Evolutionary conservation across 148 eudicot genomes (phyloP).

Genomic region (Chenopodium quinoa): DNA sequence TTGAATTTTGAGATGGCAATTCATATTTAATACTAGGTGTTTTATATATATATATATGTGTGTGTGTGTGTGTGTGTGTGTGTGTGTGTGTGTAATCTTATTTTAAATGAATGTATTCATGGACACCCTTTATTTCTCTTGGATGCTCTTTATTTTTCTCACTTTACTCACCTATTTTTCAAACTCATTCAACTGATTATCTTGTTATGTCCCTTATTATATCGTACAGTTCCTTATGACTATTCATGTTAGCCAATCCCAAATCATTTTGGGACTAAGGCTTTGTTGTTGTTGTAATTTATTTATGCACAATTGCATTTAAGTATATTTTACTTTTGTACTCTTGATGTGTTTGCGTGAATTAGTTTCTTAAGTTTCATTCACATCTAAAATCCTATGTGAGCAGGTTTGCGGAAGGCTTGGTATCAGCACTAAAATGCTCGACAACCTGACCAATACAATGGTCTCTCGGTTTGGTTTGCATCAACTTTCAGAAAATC

Average conservation of each 20-base stretch:
- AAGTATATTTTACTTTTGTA: neutral
- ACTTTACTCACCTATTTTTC: too few species aligned
- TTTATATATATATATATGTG: too few species aligned
- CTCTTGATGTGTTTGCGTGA: neutral
- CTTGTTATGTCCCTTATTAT: too few species aligned
- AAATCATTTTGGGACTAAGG: too few species aligned
- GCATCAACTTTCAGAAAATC: slow-evolving; percentile 66
- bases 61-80: too few species aligned
- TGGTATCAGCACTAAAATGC: slow-evolving; percentile 66
- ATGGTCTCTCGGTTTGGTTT: slow-evolving; percentile 70
- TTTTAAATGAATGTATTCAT: too few species aligned
- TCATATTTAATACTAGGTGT: neutral
- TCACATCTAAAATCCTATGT: slow-evolving; percentile 14
- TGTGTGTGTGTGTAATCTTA: too few species aligned
- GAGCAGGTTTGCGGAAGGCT: slow-evolving; percentile 80
- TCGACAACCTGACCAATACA: slow-evolving; percentile 49
- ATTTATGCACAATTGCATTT: neutral
- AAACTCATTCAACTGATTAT: too few species aligned
- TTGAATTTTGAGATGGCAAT: neutral
- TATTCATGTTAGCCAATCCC: too few species aligned
- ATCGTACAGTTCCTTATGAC: too few species aligned
- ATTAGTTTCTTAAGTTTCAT: neutral
- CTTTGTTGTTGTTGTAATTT: neutral
- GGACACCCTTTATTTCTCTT: too few species aligned
- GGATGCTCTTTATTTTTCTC: too few species aligned